Evolutionary conservation across 2,329 filamentous ascomycete species (phyloP).

Genomic region (Didymosphaeria variabile): DNA sequence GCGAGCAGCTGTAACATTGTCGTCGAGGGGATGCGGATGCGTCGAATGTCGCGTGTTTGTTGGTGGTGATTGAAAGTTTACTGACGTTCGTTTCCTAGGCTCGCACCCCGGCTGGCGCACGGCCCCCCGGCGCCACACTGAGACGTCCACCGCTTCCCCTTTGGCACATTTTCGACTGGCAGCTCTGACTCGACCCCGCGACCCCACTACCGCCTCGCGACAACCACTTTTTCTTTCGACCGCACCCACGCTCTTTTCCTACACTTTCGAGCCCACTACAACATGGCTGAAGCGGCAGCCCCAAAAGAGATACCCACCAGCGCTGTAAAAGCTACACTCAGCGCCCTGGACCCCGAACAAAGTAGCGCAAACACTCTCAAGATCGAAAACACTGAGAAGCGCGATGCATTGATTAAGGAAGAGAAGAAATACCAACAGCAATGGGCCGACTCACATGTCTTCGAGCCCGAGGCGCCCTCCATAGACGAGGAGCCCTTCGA

Average conservation of each 20-base stretch:
- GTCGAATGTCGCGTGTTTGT: background rate
- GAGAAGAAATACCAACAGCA: constrained; percentile 93
- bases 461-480: constrained; percentile 86
- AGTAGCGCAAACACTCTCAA: constrained; percentile 69
- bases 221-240: constrained; percentile 3
- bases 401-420: constrained; percentile 79
- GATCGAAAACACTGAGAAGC: constrained; percentile 82
- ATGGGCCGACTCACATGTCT: constrained; percentile 81
- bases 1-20: constrained; percentile 54
- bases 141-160: background rate
- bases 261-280: constrained; percentile 17
- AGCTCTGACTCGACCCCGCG: background rate
- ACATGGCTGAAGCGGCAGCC: constrained; percentile 44
- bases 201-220: background rate
- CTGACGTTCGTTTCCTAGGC: constrained; percentile 29
- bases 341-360: constrained; percentile 64
- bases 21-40: constrained; percentile 12
- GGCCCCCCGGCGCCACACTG: background rate
- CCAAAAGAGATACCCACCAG: constrained; percentile 43
- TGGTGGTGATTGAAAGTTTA: constrained; percentile 8
- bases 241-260: constrained; percentile 14
- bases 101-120: constrained; percentile 7
- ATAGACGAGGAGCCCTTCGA: constrained; percentile 78
- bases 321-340: constrained; percentile 61
- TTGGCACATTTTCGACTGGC: background rate